Evolutionary conservation across 1,284 basidiomycete species (phyloP).

Genomic region (Papiliotrema terrestris): DNA sequence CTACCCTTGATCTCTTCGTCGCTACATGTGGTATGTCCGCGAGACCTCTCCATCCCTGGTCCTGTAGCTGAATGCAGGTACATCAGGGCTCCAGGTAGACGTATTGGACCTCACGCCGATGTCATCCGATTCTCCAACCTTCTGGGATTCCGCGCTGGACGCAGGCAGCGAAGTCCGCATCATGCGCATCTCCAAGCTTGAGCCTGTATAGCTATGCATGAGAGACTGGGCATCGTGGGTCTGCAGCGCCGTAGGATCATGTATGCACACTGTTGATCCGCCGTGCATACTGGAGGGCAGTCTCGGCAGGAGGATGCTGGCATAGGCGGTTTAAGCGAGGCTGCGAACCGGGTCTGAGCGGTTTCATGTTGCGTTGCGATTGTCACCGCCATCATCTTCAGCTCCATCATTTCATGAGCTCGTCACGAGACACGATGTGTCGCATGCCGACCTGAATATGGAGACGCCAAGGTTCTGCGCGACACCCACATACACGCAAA

Average conservation of each 20-base stretch:
- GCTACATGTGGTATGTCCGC: constrained; percentile 28
- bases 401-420: no score
- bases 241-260: no score
- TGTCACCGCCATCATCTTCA: no score
- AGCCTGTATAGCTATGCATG: not conserved
- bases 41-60: not conserved
- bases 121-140: constrained; percentile 23
- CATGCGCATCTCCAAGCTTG: constrained; percentile 20
- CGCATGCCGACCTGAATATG: no score
- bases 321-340: not conserved
- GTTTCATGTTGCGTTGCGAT: no score
- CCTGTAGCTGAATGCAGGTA: not conserved
- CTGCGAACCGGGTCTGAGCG: no score
- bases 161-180: constrained; percentile 31
- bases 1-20: constrained; percentile 41
- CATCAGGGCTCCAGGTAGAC: constrained; percentile 4
- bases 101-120: constrained; percentile 24
- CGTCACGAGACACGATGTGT: no score
- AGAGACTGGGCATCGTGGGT: no score
- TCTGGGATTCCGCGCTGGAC: constrained; percentile 45
- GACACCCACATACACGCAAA: no score
- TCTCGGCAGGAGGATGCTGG: not conserved
- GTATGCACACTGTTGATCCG: no score
- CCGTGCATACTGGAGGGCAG: no score
- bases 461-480: no score